Conservation (phyloP, 495 filamentous ascomycete genomes). For the Penicillium pulvis region DNA sequence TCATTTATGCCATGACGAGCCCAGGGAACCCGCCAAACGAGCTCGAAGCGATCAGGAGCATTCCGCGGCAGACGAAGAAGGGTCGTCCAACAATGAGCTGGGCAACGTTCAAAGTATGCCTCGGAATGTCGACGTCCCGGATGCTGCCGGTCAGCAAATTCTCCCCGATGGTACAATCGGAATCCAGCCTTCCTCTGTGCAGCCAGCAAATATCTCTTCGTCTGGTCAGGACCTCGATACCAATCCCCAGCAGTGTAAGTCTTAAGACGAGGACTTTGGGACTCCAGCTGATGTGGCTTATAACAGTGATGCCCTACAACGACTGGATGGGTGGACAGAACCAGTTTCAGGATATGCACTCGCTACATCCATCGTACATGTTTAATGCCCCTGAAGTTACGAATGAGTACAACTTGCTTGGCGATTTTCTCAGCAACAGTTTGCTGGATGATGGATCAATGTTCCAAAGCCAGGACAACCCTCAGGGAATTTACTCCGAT, state of each 20-base stretch:
- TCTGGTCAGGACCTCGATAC: conserved; percentile 50
- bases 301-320: conserved; percentile 63
- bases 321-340: conserved; percentile 74
- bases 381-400: conserved; percentile 92
- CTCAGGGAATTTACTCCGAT: conserved; percentile 57
- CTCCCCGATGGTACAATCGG: conserved; percentile 39
- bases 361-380: conserved; percentile 91
- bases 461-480: conserved; percentile 63
- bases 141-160: conserved; percentile 47
- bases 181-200: conserved; percentile 36
- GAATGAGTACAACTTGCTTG: conserved; percentile 93
- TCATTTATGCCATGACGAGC: conserved; percentile 97
- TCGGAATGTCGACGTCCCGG: conserved; percentile 41
- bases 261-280: conserved; percentile 4
- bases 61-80: conserved; percentile 60
- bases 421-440: conserved; percentile 90
- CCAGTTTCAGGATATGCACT: conserved; percentile 92
- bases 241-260: conserved; percentile 77
- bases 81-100: conserved; percentile 51
- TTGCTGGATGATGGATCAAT: conserved; percentile 76
- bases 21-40: conserved; percentile 76
- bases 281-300: conserved; percentile 29
- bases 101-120: conserved; percentile 41
- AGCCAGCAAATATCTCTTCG: conserved; percentile 36
- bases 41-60: conserved; percentile 70